Evolutionary conservation across 495 filamentous ascomycete genomes (phyloP).

Genomic region (Xylaria bambusicola): DNA sequence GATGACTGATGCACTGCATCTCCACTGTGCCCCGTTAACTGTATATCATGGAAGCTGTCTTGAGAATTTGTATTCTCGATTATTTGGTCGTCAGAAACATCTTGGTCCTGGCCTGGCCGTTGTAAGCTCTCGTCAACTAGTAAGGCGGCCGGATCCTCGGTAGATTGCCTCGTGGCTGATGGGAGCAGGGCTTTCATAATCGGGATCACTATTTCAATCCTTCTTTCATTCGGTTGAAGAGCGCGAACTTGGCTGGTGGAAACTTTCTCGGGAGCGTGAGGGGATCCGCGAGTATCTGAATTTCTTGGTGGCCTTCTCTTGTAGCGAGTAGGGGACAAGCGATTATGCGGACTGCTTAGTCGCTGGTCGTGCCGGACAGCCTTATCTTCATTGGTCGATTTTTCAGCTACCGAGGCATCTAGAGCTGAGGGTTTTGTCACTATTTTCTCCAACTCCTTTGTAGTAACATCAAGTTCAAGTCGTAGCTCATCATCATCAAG

Average conservation of each 20-base stretch:
- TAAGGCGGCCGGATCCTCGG: neutral
- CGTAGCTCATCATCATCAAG: neutral
- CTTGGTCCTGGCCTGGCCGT: neutral
- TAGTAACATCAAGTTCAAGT: no score
- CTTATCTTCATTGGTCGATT: neutral
- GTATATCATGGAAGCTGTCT: neutral
- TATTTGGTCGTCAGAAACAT: neutral
- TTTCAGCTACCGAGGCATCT: no score
- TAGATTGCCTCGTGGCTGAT: neutral
- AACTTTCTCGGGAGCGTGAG: neutral
- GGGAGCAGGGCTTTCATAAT: constrained; percentile 2
- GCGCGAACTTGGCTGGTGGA: neutral
- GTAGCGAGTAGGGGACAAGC: neutral
- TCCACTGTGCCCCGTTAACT: neutral
- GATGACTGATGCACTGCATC: neutral
- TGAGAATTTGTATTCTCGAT: neutral
- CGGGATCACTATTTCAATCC: constrained; percentile 18
- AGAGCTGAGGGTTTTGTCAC: no score
- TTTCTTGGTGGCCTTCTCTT: constrained; percentile 11
- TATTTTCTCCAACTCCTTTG: no score
- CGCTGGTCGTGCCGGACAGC: neutral
- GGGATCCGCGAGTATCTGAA: neutral
- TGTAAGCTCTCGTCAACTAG: neutral
- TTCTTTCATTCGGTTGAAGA: constrained; percentile 5
- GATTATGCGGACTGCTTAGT: neutral